phyloP scores from a whole-genome alignment of 208 protist genomes.

The Trypanosoma lewisi region DNA sequence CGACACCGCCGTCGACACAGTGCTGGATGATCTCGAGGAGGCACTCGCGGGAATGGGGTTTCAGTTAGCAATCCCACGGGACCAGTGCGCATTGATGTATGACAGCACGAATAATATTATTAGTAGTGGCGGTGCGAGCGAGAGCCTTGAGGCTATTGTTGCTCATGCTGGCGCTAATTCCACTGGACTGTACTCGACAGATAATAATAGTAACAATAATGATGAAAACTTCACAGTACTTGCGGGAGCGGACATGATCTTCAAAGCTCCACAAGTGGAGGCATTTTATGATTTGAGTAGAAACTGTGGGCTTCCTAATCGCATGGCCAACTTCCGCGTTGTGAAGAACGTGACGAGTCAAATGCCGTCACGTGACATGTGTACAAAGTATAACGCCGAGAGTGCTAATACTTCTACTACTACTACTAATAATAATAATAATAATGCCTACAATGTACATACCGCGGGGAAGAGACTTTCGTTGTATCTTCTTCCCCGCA shows the following conservation, averaged over 20 bases:
- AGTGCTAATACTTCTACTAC: too few species aligned
- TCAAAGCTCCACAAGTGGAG: slow-evolving; percentile 16
- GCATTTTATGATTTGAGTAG: slow-evolving; percentile 22
- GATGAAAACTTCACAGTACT: slow-evolving; percentile 13
- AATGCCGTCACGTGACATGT: background rate
- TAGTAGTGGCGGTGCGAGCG: background rate
- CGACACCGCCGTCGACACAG: slow-evolving; percentile 26
- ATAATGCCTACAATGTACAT: background rate
- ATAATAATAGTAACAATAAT: too few species aligned
- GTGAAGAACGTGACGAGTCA: background rate
- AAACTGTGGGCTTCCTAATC: slow-evolving; percentile 10
- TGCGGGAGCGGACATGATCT: slow-evolving; percentile 18
- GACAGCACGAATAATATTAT: background rate
- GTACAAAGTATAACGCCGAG: background rate
- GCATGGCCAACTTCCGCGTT: slow-evolving; percentile 13
- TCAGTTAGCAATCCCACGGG: slow-evolving; percentile 16
- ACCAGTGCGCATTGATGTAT: slow-evolving; percentile 24
- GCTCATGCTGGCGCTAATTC: too few species aligned
- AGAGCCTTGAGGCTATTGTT: too few species aligned
- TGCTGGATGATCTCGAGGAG: slow-evolving; percentile 35
- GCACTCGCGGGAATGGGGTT: slow-evolving; percentile 28
- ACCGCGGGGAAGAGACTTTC: background rate
- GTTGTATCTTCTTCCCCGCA: background rate
- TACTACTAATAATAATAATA: slow-evolving; percentile 5
- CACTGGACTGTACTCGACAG: too few species aligned